These are phyloP conservation scores for Nissolia schottii DNA, from an alignment of 306 rosid species.

Conservation along the genomic window DNA sequence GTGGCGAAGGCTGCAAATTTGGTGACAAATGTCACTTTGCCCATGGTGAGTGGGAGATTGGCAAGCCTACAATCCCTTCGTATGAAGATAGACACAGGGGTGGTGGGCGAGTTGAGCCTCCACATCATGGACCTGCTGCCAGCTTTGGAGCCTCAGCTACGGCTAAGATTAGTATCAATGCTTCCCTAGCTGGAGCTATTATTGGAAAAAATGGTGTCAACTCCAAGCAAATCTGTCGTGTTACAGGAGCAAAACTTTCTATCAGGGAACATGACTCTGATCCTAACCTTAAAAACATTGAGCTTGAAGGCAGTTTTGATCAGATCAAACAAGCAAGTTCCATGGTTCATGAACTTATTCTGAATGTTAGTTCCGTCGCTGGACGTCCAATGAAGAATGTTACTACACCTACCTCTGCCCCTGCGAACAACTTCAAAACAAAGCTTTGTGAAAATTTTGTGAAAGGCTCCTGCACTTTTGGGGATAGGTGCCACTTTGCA, in stretches of 20 bases:
- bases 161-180: conserved; percentile 74
- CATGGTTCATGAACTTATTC: conserved; percentile 79
- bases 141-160: conserved; percentile 80
- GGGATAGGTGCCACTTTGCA: conserved; percentile 86
- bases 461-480: conserved; percentile 77
- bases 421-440: conserved; percentile 60
- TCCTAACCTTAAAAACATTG: conserved; percentile 68
- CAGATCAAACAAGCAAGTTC: conserved; percentile 71
- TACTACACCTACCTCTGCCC: conserved; percentile 17
- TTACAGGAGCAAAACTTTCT: conserved; percentile 77
- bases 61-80: conserved; percentile 60
- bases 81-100: conserved; percentile 61
- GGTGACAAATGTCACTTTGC: conserved; percentile 77
- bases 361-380: conserved; percentile 50
- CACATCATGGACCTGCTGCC: conserved; percentile 54
- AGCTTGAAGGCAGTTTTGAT: conserved; percentile 72
- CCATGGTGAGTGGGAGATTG: conserved; percentile 70
- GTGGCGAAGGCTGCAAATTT: conserved; percentile 84
- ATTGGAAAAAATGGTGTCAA: conserved; percentile 80
- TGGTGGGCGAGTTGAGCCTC: conserved; percentile 51
- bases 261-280: conserved; percentile 74
- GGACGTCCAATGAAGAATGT: conserved; percentile 43
- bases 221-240: conserved; percentile 76
- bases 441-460: conserved; percentile 69
- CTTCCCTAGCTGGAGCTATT: conserved; percentile 79